Base-by-base conservation (phyloP, 768 basidiomycete genomes). In the Hericium coralloides region DNA sequence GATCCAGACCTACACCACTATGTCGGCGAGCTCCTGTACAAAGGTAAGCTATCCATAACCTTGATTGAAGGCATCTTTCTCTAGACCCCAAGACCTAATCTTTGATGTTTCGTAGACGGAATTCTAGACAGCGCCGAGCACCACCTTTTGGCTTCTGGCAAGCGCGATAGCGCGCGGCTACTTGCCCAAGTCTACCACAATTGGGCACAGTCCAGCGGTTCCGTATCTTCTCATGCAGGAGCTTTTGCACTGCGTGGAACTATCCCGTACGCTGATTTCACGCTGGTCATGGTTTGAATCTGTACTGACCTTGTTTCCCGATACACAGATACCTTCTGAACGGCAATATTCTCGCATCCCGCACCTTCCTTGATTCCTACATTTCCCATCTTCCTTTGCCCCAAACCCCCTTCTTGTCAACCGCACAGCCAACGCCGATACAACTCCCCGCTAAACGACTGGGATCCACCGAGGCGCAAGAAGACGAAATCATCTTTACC, bases 1-100 rank as follows among this genome's bases (percentile, higher is more conserved):
- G 97, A 99, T 74, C 84, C 86, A 36, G 82, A 80, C 56, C 74
- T 99, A 52, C 93, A 93, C 48, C 85, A 92, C 59, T 98, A 98
- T 68, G 72, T 97, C 49, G 97, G 94, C 4, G 88, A 95, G 68
- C 73, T 97, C 31, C 76, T 93, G 7, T 87, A 82, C 71, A 94
- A 92, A 78, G 92, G 92, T 85, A 55, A 38, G 69, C 8, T 12
- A 38, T 6, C 10, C 7, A 1, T 26, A 18, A n/a, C 26, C 10
- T 48, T n/a, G 2, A 12, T 49, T 23, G n/a, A 38, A 56, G 12
- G 45, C 51, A 39, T 36, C 39, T 38, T 39, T 26, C 31, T 10
- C 31, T 47, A 55, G 59, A 60, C 41, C 62, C 49, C 7, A 31
- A 31, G 31, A 6, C 6, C 18, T 23, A 26, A 25, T 20, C 7